Percentiles rank a stretch among this genome's conserved stretches.
Evolutionary conservation across 371 early-diverging fungal species (phyloP).

Genomic region (Lichtheimia ornata): DNA sequence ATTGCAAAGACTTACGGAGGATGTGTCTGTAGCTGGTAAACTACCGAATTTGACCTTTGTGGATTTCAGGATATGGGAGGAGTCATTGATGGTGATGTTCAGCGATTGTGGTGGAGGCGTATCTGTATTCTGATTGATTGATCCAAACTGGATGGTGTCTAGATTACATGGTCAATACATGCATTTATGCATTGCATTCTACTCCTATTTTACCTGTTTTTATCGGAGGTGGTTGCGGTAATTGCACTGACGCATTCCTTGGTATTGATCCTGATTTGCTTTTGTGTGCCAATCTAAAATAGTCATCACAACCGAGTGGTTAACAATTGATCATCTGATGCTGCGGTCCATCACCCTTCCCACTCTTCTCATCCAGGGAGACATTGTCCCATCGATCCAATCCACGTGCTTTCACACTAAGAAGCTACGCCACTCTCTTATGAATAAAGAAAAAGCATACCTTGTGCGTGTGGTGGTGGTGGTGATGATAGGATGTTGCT

Average conservation of each 20-base stretch:
- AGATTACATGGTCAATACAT: not conserved
- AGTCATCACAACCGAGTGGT: not conserved
- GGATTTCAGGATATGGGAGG: constrained; percentile 22
- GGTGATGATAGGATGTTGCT: not conserved
- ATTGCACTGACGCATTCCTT: constrained; percentile 40
- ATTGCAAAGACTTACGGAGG: constrained; percentile 26
- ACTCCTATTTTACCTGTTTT: constrained; percentile 29
- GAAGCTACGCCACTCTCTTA: not conserved
- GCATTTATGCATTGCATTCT: no score
- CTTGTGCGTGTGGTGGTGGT: not conserved
- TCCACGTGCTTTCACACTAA: no score
- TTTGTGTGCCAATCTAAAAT: not conserved
- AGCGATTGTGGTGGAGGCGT: constrained; percentile 15
- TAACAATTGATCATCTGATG: not conserved
- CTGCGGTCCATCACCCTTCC: not conserved
- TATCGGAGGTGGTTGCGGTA: constrained; percentile 42
- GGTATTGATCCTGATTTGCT: constrained; percentile 7
- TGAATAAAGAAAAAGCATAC: not conserved
- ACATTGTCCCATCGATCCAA: no score
- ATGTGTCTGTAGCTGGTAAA: constrained; percentile 38
- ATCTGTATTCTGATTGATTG: constrained; percentile 46
- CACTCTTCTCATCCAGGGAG: no score
- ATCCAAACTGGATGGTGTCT: constrained; percentile 59
- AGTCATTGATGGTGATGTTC: constrained; percentile 14
- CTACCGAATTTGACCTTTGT: constrained; percentile 44